phyloP scores from a whole-genome alignment of 2,329 filamentous ascomycete genomes.

The Beauveria rudraprayagi region DNA sequence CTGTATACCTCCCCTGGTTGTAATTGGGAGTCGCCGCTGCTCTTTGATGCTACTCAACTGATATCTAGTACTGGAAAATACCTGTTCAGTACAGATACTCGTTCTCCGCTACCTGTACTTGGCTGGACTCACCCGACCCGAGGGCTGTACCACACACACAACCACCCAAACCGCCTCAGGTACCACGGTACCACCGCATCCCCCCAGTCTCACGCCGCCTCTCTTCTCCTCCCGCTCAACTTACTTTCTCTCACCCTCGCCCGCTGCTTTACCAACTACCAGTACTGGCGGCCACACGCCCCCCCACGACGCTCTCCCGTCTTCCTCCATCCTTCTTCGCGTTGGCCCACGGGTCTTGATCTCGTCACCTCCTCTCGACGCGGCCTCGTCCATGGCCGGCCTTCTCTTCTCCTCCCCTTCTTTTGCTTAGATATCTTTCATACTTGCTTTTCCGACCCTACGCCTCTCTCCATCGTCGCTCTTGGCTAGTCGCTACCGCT shows the following conservation, averaged over 20 bases:
- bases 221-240: slow-evolving; percentile 1
- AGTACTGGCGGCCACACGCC: background rate
- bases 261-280: background rate
- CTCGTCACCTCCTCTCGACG: background rate
- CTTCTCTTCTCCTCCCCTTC: background rate
- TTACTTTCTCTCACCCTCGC: background rate
- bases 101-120: background rate
- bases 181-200: background rate
- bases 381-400: background rate
- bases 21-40: background rate
- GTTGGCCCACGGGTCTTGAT: background rate
- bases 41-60: background rate
- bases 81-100: background rate
- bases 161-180: background rate
- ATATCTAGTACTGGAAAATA: no score
- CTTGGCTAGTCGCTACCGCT: background rate
- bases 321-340: background rate
- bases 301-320: background rate
- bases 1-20: background rate
- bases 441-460: slow-evolving; percentile 5
- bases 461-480: background rate
- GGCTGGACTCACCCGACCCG: background rate
- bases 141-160: slow-evolving; percentile 2
- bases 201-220: slow-evolving; percentile 5
- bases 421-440: background rate